phyloP scores from a whole-genome alignment of 192 early-diverging fungal species.

The Chytriomyces hyalinus region DNA sequence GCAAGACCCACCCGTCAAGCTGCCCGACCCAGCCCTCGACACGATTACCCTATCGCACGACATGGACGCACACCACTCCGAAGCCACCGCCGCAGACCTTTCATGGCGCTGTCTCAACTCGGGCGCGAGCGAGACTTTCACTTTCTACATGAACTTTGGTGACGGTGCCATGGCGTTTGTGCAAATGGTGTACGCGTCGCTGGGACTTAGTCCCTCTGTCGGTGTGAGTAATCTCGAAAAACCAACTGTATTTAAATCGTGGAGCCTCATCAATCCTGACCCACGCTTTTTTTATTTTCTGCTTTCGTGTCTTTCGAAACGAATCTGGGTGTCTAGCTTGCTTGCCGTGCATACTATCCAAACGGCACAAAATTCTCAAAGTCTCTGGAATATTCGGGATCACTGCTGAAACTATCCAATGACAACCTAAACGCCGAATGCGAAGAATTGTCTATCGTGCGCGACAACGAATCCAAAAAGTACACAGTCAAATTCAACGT shows the following conservation, averaged over 20 bases:
- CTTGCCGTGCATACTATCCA: conserved; percentile 65
- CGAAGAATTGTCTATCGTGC: conserved; percentile 73
- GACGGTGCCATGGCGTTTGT: conserved; percentile 78
- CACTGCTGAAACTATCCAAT: conserved; percentile 70
- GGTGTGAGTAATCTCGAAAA: conserved; percentile 6
- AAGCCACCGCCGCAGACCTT: conserved; percentile 23
- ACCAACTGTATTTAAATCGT: too few relatives aligned
- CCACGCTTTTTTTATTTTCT: neutral
- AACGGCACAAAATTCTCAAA: conserved; percentile 66
- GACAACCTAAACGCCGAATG: conserved; percentile 78
- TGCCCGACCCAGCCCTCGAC: conserved; percentile 1
- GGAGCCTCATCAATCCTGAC: too few relatives aligned
- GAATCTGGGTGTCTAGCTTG: neutral
- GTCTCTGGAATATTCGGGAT: conserved; percentile 65
- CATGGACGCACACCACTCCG: neutral
- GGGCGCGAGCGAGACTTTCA: conserved; percentile 81
- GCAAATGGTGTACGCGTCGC: conserved; percentile 82
- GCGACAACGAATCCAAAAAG: conserved; percentile 47
- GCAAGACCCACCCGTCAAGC: neutral
- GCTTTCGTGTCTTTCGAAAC: neutral
- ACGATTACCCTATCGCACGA: neutral
- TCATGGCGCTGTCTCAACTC: conserved; percentile 38
- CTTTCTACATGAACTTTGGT: conserved; percentile 77
- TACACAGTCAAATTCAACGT: conserved; percentile 55
- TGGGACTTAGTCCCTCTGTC: conserved; percentile 41